Evolutionary conservation across 768 basidiomycete genomes (phyloP).

Genomic region (Mycena galopus): DNA sequence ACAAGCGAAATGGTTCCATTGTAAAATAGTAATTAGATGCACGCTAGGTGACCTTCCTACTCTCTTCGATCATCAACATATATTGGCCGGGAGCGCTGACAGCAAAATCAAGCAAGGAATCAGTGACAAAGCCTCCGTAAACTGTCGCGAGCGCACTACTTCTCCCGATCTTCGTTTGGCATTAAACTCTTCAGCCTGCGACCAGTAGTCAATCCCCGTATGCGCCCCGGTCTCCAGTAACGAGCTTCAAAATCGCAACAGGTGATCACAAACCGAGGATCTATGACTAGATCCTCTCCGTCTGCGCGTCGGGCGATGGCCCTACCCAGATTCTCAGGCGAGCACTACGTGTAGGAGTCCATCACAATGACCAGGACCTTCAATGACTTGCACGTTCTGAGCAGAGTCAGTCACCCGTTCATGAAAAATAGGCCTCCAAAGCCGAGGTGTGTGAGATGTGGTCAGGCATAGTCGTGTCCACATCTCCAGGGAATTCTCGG

Average conservation of each 20-base stretch:
- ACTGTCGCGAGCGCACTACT: neutral
- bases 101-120: too few relatives aligned
- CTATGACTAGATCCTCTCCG: neutral
- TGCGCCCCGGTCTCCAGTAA: constrained; percentile 14
- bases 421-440: neutral
- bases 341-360: too few relatives aligned
- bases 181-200: constrained; percentile 12
- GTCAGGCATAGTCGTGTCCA: neutral
- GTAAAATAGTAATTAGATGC: too few relatives aligned
- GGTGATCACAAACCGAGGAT: neutral
- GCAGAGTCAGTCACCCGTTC: neutral
- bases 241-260: neutral
- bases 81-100: too few relatives aligned
- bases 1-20: too few relatives aligned
- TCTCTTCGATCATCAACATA: too few relatives aligned
- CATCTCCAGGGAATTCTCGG: neutral
- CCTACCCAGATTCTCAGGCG: neutral
- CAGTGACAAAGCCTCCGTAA: constrained; percentile 16
- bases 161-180: constrained; percentile 2
- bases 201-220: constrained; percentile 14
- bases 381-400: neutral
- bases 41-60: too few relatives aligned
- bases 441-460: constrained; percentile 11
- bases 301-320: neutral
- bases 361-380: neutral